Conservation (phyloP, 148 eudicot species). For the Persicaria tinctoria region DNA sequence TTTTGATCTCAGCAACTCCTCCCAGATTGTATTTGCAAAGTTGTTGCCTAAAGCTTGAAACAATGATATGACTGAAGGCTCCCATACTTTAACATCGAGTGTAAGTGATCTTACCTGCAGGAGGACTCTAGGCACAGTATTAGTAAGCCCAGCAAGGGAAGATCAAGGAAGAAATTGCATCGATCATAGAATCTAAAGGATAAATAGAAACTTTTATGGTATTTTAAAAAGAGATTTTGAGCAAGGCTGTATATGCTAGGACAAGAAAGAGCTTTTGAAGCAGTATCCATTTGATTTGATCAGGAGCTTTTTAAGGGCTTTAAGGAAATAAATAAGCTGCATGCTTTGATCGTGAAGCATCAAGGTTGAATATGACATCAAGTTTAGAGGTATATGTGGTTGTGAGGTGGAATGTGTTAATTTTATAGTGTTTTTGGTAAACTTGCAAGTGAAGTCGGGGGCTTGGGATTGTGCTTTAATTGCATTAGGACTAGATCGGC, state of each 20-base stretch:
- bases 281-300: background rate
- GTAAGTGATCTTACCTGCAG: slow-evolving; percentile 93
- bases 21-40: slow-evolving; percentile 93
- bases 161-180: background rate
- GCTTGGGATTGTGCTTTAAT: too few relatives aligned
- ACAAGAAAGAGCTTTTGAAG: background rate
- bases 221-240: background rate
- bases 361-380: background rate
- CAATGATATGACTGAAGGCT: slow-evolving; percentile 78
- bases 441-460: background rate
- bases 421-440: background rate
- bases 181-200: background rate
- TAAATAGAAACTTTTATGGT: background rate
- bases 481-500: too few relatives aligned
- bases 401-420: background rate
- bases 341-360: background rate
- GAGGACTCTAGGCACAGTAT: slow-evolving; percentile 15
- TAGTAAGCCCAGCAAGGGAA: background rate
- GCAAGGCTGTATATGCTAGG: background rate
- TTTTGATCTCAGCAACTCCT: slow-evolving; percentile 74
- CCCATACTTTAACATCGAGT: slow-evolving; percentile 98
- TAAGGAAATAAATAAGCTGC: background rate
- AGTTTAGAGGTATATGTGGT: background rate
- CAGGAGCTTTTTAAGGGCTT: background rate
- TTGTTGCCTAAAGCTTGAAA: slow-evolving; percentile 92